Base-by-base conservation (phyloP, 495 filamentous ascomycete genomes). In the Daldinia concentrica region DNA sequence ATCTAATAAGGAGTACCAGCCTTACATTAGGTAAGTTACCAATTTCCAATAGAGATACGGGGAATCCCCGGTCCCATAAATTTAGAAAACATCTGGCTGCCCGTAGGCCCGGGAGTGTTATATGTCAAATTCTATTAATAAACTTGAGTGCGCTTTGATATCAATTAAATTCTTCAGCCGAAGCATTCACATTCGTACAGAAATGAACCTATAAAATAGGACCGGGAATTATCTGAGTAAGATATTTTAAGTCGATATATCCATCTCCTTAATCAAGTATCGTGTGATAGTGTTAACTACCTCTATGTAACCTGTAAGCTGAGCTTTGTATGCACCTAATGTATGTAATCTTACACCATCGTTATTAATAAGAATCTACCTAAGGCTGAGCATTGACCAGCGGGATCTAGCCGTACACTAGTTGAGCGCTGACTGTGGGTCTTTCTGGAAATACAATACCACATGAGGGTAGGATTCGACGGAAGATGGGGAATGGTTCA, bases 391-490 rank as follows among this genome's bases (percentile, higher is more conserved):
- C 43, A 34, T 27, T 29, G 48, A 59, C 52, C 29, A 43, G 37
- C 55, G 67, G 61, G 61, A 70, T 64, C 61, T 45, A 71, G 62
- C 58, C 58, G 63, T 43, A 57, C 19, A 57, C 62, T 41, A 58
- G 22, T 26, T 52, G 41, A 58, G 58, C 12, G 63, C 62, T 58
- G 51, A 66, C 17, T 14, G 69, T 71, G 69, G 69, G 62, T 43
- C 68, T 37, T 66, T 24, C 22, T 27, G 15, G 22, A 54, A 58
- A 58, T 43, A 58, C 59, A 70, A 64, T 60, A 36, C 58, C 54
- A 56, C 63, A 60, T 29, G 50, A 62, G 69, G 69, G 69, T 72
- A 64, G 69, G 69, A 72, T 68, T 56, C 48, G 22, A 60, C 55
- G 26, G 26, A 30, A 54, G 15, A 54, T 24, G 30, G 58, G 39